Evolutionary conservation across 805 yeast genomes (phyloP).

Genomic region (Candida namnaoensis): DNA sequence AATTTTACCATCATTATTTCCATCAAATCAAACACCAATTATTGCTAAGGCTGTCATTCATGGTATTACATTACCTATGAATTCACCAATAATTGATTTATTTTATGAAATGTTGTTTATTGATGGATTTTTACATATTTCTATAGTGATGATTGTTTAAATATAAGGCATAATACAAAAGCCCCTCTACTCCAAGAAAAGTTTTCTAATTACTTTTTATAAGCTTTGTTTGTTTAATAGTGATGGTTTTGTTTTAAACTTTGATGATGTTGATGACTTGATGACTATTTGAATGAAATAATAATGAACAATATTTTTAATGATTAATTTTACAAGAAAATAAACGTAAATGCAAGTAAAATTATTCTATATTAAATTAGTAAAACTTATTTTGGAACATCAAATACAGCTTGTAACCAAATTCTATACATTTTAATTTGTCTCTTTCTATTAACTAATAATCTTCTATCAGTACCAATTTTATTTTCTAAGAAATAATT

Average conservation of each 20-base stretch:
- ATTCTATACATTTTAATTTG: slow-evolving; percentile 92
- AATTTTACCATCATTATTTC: slow-evolving; percentile 38
- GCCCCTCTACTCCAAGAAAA: too few relatives aligned
- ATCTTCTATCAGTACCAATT: slow-evolving; percentile 84
- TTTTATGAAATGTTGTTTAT: slow-evolving; percentile 36
- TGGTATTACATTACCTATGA: slow-evolving; percentile 42
- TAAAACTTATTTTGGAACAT: slow-evolving; percentile 20
- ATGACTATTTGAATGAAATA: too few relatives aligned
- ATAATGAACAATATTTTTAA: too few relatives aligned
- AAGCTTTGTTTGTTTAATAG: too few relatives aligned
- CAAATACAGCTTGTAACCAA: slow-evolving; percentile 93
- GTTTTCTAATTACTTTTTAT: too few relatives aligned
- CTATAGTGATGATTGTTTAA: slow-evolving; percentile 27
- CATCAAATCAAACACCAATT: slow-evolving; percentile 24
- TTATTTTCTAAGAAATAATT: slow-evolving; percentile 49
- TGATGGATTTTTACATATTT: slow-evolving; percentile 62
- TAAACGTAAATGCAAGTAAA: too few relatives aligned
- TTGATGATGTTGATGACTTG: too few relatives aligned
- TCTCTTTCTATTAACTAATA: slow-evolving; percentile 86
- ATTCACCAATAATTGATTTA: slow-evolving; percentile 35
- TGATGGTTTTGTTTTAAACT: too few relatives aligned
- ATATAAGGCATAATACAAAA: background rate
- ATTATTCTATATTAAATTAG: too few relatives aligned
- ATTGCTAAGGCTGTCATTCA: slow-evolving; percentile 40
- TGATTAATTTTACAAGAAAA: too few relatives aligned